These are phyloP conservation scores for Myxozyma udenii DNA, from an alignment of 805 yeast species.

Conservation along the genomic window DNA sequence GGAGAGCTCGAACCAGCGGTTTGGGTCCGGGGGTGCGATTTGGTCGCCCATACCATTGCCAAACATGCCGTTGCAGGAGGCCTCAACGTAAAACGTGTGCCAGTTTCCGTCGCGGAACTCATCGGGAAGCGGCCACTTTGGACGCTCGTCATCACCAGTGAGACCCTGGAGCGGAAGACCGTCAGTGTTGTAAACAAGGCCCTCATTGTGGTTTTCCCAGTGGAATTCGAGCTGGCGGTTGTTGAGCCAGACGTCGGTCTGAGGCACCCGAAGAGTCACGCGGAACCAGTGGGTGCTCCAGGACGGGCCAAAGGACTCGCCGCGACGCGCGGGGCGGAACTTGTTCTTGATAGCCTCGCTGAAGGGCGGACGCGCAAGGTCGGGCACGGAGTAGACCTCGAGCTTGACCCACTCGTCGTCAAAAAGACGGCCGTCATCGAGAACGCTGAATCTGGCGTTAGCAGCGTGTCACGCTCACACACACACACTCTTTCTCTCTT, in stretches of 20 bases:
- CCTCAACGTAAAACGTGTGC: constrained; percentile 75
- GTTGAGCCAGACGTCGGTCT: constrained; percentile 33
- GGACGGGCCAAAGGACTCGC: constrained; percentile 84
- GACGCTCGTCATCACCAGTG: constrained; percentile 73
- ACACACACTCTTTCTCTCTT: no score
- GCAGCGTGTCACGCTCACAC: neutral
- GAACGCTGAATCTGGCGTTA: constrained; percentile 43
- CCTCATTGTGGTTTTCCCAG: constrained; percentile 81
- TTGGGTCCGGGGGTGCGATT: constrained; percentile 67
- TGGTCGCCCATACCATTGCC: constrained; percentile 60
- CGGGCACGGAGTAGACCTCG: constrained; percentile 71
- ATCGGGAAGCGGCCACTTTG: constrained; percentile 65
- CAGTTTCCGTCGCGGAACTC: constrained; percentile 50
- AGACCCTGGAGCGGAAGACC: constrained; percentile 80
- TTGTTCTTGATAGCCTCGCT: constrained; percentile 51
- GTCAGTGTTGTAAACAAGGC: constrained; percentile 62
- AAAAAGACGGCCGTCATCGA: constrained; percentile 59
- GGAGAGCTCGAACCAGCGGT: constrained; percentile 64
- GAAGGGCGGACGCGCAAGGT: constrained; percentile 61
- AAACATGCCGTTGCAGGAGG: constrained; percentile 93
- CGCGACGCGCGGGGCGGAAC: constrained; percentile 47
- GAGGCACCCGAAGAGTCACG: constrained; percentile 62
- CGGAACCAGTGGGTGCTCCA: constrained; percentile 98
- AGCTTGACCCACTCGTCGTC: constrained; percentile 51
- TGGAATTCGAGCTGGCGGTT: constrained; percentile 27